A percentile compares a stretch with the other conserved stretches of the same genome.
Evolutionary conservation across 352 stramenopile species (phyloP).

Genomic region (Globisporangium megalacanthum): DNA sequence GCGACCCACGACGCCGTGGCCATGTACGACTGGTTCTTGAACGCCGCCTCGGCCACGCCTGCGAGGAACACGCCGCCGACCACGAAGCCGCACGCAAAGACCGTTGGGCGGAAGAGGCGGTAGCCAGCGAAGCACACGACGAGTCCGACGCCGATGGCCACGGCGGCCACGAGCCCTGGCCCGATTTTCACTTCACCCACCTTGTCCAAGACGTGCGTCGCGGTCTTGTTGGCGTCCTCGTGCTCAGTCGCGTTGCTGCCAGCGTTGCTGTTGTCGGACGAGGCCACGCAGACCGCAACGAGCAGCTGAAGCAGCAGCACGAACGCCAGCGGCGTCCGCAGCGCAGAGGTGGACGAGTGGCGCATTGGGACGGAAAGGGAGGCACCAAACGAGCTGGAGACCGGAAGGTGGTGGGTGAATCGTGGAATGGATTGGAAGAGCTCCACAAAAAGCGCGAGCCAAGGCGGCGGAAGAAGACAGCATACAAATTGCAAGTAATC

Average conservation of each 20-base stretch:
- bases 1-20: slow-evolving; percentile 42
- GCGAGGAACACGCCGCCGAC: slow-evolving; percentile 34
- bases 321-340: too few relatives aligned
- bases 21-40: slow-evolving; percentile 26
- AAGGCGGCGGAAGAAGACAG: too few relatives aligned
- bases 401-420: too few relatives aligned
- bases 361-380: too few relatives aligned
- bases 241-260: slow-evolving; percentile 3
- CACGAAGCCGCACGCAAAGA: slow-evolving; percentile 42
- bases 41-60: slow-evolving; percentile 27
- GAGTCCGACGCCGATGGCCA: slow-evolving; percentile 25
- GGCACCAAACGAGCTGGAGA: too few relatives aligned
- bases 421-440: too few relatives aligned
- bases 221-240: slow-evolving; percentile 14
- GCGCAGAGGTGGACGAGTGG: too few relatives aligned
- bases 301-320: too few relatives aligned
- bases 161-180: slow-evolving; percentile 26
- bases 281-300: too few relatives aligned
- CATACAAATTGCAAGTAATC: too few relatives aligned
- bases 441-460: too few relatives aligned
- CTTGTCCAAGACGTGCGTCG: slow-evolving; percentile 21
- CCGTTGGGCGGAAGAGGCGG: slow-evolving; percentile 27
- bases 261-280: not conserved
- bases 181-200: slow-evolving; percentile 24
- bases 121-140: slow-evolving; percentile 33